Percentiles rank a stretch among this genome's conserved stretches.
Conservation (phyloP, 108 stramenopile species). For the Craspedostauros australis region DNA sequence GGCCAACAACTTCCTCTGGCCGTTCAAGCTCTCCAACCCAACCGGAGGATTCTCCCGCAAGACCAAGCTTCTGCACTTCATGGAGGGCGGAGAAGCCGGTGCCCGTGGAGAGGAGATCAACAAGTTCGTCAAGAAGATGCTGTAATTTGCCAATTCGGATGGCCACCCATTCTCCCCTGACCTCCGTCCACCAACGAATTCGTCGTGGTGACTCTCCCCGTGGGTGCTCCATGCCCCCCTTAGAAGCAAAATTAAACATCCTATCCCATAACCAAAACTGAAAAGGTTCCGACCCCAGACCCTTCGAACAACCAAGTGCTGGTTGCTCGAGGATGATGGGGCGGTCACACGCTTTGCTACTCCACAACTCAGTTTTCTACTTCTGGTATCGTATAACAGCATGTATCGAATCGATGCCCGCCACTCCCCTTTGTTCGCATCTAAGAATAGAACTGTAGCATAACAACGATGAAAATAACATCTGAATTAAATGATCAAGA, state of each 20-base stretch:
- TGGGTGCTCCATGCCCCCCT: slow-evolving; percentile 36
- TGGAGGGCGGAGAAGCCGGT: slow-evolving; percentile 99
- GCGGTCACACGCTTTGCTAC: slow-evolving; percentile 27
- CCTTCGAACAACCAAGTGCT: background rate
- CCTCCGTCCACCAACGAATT: slow-evolving; percentile 1
- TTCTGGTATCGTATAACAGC: no score
- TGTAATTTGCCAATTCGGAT: slow-evolving; percentile 48
- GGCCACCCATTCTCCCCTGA: background rate
- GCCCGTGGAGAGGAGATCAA: slow-evolving; percentile 95
- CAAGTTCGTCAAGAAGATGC: slow-evolving; percentile 91
- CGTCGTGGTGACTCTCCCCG: slow-evolving; percentile 12
- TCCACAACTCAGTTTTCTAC: no score
- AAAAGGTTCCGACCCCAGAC: slow-evolving; percentile 78
- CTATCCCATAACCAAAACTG: slow-evolving; percentile 30
- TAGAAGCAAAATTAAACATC: background rate
- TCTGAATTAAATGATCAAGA: no score
- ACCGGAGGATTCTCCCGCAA: slow-evolving; percentile 94
- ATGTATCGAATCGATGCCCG: no score
- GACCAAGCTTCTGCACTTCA: slow-evolving; percentile 98
- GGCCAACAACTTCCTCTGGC: slow-evolving; percentile 99
- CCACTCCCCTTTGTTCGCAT: no score
- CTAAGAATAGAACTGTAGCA: no score
- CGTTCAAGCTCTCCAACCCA: slow-evolving; percentile 98
- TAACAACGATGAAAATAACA: no score
- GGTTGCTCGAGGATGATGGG: no score